These are phyloP conservation scores for Cladosporium sp. DNA, from an alignment of 2,329 filamentous ascomycete genomes.

Conservation along the genomic window DNA sequence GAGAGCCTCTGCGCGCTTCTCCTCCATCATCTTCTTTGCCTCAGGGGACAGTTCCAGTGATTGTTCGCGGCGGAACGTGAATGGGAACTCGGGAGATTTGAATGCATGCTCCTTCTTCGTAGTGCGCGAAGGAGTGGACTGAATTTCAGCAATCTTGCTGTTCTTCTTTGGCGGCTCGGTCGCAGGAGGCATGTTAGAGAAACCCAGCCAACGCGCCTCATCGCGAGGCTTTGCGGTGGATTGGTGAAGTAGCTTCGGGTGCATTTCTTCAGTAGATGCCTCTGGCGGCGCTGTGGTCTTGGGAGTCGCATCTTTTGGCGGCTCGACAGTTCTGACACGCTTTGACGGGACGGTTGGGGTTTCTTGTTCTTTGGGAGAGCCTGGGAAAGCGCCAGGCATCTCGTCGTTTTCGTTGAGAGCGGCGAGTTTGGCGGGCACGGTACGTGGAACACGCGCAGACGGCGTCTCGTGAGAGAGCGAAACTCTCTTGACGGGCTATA, in stretches of 20 bases:
- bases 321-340: slow-evolving; percentile 22
- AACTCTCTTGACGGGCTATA: slow-evolving; percentile 28
- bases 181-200: slow-evolving; percentile 66
- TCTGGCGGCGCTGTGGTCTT: slow-evolving; percentile 61
- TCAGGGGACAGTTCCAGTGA: slow-evolving; percentile 58
- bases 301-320: slow-evolving; percentile 41
- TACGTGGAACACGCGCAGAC: slow-evolving; percentile 26
- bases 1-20: slow-evolving; percentile 67
- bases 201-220: slow-evolving; percentile 76
- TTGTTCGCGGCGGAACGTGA: slow-evolving; percentile 55
- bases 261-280: slow-evolving; percentile 79
- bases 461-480: slow-evolving; percentile 31
- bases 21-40: slow-evolving; percentile 57
- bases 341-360: slow-evolving; percentile 13
- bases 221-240: slow-evolving; percentile 72
- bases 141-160: slow-evolving; percentile 41
- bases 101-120: slow-evolving; percentile 32
- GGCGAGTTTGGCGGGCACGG: slow-evolving; percentile 36
- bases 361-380: slow-evolving; percentile 17
- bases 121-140: slow-evolving; percentile 57
- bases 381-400: slow-evolving; percentile 33
- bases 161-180: slow-evolving; percentile 44
- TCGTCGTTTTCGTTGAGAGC: slow-evolving; percentile 45
- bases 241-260: slow-evolving; percentile 75
- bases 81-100: slow-evolving; percentile 61